Evolutionary conservation across 2,329 filamentous ascomycete genomes (phyloP).

Genomic region (Cladorrhinum sp.): DNA sequence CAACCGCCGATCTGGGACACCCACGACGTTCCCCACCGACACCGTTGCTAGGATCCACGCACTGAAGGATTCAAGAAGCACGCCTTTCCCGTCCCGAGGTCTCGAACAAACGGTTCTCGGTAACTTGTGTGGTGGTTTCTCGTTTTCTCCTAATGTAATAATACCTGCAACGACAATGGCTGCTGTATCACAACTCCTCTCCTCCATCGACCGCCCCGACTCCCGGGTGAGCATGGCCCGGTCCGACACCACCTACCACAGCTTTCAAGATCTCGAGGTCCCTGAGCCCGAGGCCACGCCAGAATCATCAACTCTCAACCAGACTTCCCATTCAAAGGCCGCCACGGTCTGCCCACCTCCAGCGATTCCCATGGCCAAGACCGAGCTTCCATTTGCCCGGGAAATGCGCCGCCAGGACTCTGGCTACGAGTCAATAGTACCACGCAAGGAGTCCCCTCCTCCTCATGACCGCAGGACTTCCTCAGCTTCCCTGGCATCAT

Average conservation of each 20-base stretch:
- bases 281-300: conserved; percentile 37
- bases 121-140: neutral
- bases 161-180: no score
- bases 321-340: conserved; percentile 3
- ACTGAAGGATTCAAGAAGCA: conserved; percentile 19
- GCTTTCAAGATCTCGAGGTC: conserved; percentile 50
- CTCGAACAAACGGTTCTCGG: neutral
- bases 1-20: conserved; percentile 13
- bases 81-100: conserved; percentile 9
- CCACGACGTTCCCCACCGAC: conserved; percentile 8
- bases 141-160: no score
- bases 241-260: conserved; percentile 53
- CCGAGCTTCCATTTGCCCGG: conserved; percentile 32
- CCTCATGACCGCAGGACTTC: conserved; percentile 30
- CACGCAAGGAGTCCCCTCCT: conserved; percentile 36
- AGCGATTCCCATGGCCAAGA: conserved; percentile 11
- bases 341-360: conserved; percentile 19
- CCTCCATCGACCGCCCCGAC: conserved; percentile 27
- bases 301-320: conserved; percentile 28
- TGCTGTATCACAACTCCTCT: conserved; percentile 20
- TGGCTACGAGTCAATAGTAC: conserved; percentile 53
- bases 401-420: conserved; percentile 57
- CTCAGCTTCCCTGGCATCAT: conserved; percentile 28
- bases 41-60: conserved; percentile 1
- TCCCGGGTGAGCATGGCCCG: conserved; percentile 43